Conservation (phyloP, 2,329 filamentous ascomycete species). For the Aspergillus texensis region DNA sequence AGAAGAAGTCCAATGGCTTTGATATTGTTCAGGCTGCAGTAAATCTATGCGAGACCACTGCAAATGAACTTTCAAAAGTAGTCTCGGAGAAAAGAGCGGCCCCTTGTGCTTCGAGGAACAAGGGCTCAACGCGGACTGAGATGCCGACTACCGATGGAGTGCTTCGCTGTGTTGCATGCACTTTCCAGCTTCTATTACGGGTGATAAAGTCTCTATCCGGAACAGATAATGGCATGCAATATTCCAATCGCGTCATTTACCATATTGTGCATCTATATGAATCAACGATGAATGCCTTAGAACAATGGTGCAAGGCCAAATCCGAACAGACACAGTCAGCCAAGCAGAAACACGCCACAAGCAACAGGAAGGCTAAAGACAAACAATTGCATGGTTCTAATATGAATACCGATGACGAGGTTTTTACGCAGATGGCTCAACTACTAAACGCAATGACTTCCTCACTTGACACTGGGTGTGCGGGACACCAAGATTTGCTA, state of each 20-base stretch:
- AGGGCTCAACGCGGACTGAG: constrained; percentile 2
- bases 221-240: constrained; percentile 12
- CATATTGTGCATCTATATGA: constrained; percentile 40
- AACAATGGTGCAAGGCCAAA: constrained; percentile 27
- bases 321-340: constrained; percentile 13
- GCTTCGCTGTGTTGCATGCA: constrained; percentile 26
- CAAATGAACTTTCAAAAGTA: constrained; percentile 23
- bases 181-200: constrained; percentile 31
- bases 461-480: constrained; percentile 28
- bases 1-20: constrained; percentile 28
- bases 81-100: constrained; percentile 12
- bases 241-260: constrained; percentile 33
- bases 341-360: constrained; percentile 19
- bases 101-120: constrained; percentile 9
- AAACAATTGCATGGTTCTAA: not conserved
- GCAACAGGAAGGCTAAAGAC: constrained; percentile 9
- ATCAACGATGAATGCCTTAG: constrained; percentile 28
- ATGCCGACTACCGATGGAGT: constrained; percentile 22
- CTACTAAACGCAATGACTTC: constrained; percentile 34
- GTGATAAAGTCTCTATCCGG: constrained; percentile 30
- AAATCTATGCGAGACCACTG: constrained; percentile 33
- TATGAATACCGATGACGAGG: constrained; percentile 16
- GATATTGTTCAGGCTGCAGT: constrained; percentile 27
- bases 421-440: constrained; percentile 24
- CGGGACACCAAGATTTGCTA: constrained; percentile 37